phyloP scores from a whole-genome alignment of 768 basidiomycete genomes.

The Leccinellum rugosiceps region DNA sequence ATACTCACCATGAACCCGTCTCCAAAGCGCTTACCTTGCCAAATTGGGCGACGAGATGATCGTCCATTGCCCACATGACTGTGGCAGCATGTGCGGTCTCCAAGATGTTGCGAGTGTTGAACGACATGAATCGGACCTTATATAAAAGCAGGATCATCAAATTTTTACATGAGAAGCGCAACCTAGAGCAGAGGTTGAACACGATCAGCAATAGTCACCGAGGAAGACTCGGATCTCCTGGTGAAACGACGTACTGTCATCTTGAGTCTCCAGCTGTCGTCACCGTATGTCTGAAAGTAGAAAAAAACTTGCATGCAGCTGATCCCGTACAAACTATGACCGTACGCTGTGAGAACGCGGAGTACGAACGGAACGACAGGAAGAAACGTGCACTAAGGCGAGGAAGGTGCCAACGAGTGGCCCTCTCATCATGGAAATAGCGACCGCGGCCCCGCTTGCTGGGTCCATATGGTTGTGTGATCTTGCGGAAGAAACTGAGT shows the following conservation, averaged over 20 bases:
- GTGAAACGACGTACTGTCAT: conserved; percentile 14
- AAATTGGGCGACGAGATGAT: conserved; percentile 20
- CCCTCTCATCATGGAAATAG: too few relatives aligned
- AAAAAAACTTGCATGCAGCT: conserved; percentile 28
- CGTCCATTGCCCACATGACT: conserved; percentile 22
- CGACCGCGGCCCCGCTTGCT: too few relatives aligned
- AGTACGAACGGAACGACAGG: neutral
- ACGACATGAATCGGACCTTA: neutral
- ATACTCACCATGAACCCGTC: too few relatives aligned
- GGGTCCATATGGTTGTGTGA: too few relatives aligned
- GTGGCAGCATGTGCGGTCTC: conserved; percentile 22
- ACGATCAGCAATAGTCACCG: neutral
- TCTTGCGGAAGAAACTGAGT: too few relatives aligned
- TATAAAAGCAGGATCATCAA: too few relatives aligned
- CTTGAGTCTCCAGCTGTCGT: conserved; percentile 1
- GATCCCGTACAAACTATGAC: conserved; percentile 24
- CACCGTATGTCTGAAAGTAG: conserved; percentile 25
- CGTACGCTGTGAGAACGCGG: neutral
- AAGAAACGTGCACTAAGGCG: conserved; percentile 7
- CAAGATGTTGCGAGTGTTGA: conserved; percentile 9
- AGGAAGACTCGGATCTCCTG: neutral
- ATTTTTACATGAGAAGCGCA: conserved; percentile 15
- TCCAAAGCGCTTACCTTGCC: neutral
- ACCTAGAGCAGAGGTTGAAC: conserved; percentile 10
- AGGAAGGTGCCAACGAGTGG: conserved; percentile 17